Base-by-base conservation (phyloP, 495 filamentous ascomycete genomes). In the Cairneyella variabilis region DNA sequence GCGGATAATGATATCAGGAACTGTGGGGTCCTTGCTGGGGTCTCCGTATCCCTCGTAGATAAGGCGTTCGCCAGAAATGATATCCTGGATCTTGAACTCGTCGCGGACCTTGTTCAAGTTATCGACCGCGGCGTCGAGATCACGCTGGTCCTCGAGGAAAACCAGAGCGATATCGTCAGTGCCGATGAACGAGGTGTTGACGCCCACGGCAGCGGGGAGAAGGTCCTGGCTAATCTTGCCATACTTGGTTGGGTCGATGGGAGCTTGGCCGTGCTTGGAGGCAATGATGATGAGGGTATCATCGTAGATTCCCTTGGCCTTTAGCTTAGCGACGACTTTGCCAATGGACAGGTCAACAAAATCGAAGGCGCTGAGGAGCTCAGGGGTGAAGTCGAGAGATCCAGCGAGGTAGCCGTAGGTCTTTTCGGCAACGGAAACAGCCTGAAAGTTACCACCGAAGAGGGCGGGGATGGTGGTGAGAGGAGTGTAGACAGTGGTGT, bases 361-460 rank as follows among this genome's bases (percentile, higher is more conserved):
- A 17, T 65, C 54, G 5, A 61, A 32, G n/a, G 57, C 59, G 28
- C 38, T 45, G 51, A 68, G 54, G 20, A 70, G 58, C 9, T 62
- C 48, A 17, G 59, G 54, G 3, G 67, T 66, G 18, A 67, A 64
- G 32, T 57, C 58, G 16, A 66, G 37, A 16, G 41, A 30, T 17
- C 50, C 56, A 21, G 48, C 28, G 10, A 53, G 32, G 51, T 69
- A 71, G 12, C 67, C 68, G 21, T 46, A 47, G 8, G 58, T 63
- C 56, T 70, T 70, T 41, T 70, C 65, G 3, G 52, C 67, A 25
- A 71, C 68, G 27, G 59, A 64, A 18, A 71, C 62, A 25, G 61
- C 37, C 51, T 71, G 68, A 54, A 71, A 71, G 36, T 71, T 71
- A 9, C 68, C 68, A 28, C 66, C 66, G 53, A 71, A 68, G 12